Base-by-base conservation (phyloP, 176 grass and related monocot genomes). In the Canna indica region DNA sequence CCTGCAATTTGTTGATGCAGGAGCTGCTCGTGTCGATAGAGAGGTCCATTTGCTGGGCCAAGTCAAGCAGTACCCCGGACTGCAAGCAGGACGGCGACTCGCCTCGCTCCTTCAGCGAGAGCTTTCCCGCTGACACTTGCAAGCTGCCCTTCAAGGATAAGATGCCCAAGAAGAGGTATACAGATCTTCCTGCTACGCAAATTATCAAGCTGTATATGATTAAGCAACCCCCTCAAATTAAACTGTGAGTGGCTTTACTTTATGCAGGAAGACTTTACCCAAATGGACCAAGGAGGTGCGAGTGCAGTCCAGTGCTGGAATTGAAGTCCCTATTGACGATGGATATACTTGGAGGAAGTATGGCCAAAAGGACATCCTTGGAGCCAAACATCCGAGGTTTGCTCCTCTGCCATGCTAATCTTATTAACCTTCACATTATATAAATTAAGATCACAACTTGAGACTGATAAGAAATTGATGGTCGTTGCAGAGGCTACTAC, bases 311-410 rank as follows among this genome's bases (percentile, higher is more conserved):
- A 36, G 28, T 10, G 59, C 30, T 17, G 36, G 24, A 70, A 73
- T 83, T 60, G 64, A 70, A 29, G 36, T 22, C 18, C 46, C 88
- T 0, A 38, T 83, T 42, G 72, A 90, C 34, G 93, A 92, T 57
- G 93, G 93, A 12, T 25, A 90, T 46, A 85, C 79, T 76, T 97
- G 93, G 93, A 81, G 93, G 71, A 97, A 97, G 74, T 97, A 97
- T 74, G 93, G 93, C 2, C 88, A 97, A 78, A 97, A 97, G 68
- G 88, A 85, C 56, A 97, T 97, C 52, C 84, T 97, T 18, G 88
- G 88, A 60, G 84, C 88, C 78, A 83, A 73, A 59, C 82, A 92
- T 67, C 93, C 93, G n/a, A 92, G 93, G 90, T 95, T 45, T 85
- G 76, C 60, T 63, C 59, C 16, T 61, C 30, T 16, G 32, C 25